Percentiles rank a stretch among this genome's conserved stretches.
phyloP scores from a whole-genome alignment of 129 eudicot genomes.

The Centrapalus pauciflorus region DNA sequence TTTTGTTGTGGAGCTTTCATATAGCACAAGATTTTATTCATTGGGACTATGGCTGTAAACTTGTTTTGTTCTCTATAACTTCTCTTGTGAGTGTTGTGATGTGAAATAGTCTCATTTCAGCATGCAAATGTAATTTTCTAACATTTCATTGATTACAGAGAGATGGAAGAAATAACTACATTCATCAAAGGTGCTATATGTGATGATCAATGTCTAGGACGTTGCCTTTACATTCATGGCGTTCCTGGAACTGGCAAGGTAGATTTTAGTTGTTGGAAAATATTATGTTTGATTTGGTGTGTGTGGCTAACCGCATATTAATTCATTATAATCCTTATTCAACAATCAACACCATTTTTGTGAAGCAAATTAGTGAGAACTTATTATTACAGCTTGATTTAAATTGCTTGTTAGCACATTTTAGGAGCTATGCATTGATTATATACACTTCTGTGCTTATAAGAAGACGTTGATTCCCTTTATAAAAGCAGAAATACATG shows the following conservation, averaged over 20 bases:
- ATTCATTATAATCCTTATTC: background rate
- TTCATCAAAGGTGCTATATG: constrained; percentile 91
- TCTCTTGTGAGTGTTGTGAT: background rate
- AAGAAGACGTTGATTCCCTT: background rate
- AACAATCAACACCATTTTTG: background rate
- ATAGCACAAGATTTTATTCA: no score
- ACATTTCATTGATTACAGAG: constrained; percentile 40
- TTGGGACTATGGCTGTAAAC: background rate
- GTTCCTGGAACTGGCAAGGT: constrained; percentile 99
- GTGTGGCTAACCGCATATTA: background rate
- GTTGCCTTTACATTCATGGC: constrained; percentile 97
- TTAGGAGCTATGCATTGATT: background rate
- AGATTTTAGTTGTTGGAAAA: background rate
- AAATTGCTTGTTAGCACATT: background rate
- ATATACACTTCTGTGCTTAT: background rate
- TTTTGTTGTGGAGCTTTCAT: background rate
- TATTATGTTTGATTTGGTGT: background rate
- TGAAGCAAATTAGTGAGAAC: constrained; percentile 1
- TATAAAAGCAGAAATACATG: background rate
- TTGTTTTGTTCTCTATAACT: background rate
- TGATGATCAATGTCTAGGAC: constrained; percentile 94
- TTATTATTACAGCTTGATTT: background rate
- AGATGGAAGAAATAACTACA: constrained; percentile 80
- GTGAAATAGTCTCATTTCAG: constrained; percentile 6
- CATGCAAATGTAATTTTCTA: background rate